Evolutionary conservation across 1,139 yeast genomes (phyloP).

Genomic region (Candida buenavistaensis): DNA sequence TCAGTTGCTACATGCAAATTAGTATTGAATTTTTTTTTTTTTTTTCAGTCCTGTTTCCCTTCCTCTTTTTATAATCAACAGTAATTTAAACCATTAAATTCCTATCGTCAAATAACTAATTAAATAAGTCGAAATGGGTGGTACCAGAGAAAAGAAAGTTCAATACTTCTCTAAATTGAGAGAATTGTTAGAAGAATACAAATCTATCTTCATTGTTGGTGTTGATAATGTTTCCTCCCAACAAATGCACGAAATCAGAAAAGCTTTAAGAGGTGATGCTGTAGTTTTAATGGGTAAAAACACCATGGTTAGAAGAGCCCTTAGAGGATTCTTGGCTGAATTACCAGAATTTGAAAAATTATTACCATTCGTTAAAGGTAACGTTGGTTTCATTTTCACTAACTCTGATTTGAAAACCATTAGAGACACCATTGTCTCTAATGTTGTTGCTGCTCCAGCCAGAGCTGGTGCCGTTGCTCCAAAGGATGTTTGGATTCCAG

Average conservation of each 20-base stretch:
- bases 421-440: conserved; percentile 83
- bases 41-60: conserved; percentile 2
- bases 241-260: conserved; percentile 99
- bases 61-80: conserved; percentile 5
- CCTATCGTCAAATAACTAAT: conserved; percentile 70
- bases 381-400: conserved; percentile 99
- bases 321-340: conserved; percentile 92
- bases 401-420: conserved; percentile 88
- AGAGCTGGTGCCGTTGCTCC: conserved; percentile 99
- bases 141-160: conserved; percentile 95
- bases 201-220: conserved; percentile 97
- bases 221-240: conserved; percentile 99
- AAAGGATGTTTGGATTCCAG: conserved; percentile 94
- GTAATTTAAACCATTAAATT: conserved; percentile 71
- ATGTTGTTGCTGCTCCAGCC: conserved; percentile 99
- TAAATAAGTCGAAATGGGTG: conserved; percentile 98
- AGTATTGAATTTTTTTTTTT: conserved; percentile 2
- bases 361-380: conserved; percentile 93
- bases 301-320: conserved; percentile 99
- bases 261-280: conserved; percentile 91
- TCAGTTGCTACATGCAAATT: no score
- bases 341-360: conserved; percentile 95
- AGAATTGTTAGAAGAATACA: conserved; percentile 94
- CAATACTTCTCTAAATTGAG: conserved; percentile 95
- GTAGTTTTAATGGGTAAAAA: conserved; percentile 99